These are phyloP conservation scores for Musa troglodytarum DNA, from an alignment of 176 grass and related monocot species.

Conservation along the genomic window DNA sequence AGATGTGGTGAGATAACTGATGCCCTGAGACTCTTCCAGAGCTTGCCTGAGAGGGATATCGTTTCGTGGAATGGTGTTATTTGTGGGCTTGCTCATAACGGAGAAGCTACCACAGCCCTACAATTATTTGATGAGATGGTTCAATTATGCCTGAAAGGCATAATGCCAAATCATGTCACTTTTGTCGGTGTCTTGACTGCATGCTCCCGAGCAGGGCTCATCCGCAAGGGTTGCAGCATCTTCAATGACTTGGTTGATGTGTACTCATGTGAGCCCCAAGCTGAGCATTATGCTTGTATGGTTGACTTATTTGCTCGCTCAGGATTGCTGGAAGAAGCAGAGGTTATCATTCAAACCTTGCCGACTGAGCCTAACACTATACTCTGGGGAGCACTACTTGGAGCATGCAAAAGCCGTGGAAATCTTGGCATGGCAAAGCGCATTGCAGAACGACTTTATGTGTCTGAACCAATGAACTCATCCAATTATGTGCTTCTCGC, in stretches of 20 bases:
- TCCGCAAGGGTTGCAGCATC: conserved; percentile 6
- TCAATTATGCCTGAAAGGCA: neutral
- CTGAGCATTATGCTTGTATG: conserved; percentile 18
- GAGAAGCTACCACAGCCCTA: conserved; percentile 8
- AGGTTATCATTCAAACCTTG: conserved; percentile 14
- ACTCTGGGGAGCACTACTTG: conserved; percentile 15
- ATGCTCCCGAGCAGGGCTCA: conserved; percentile 6
- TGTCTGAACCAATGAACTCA: conserved; percentile 1
- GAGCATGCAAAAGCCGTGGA: conserved; percentile 7
- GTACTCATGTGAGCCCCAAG: conserved; percentile 8
- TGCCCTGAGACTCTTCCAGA: conserved; percentile 4
- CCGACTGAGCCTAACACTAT: conserved; percentile 12
- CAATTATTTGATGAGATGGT: conserved; percentile 16
- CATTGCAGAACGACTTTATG: neutral
- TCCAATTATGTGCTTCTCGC: conserved; percentile 21
- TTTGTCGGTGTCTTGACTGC: conserved; percentile 21
- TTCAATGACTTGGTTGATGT: conserved; percentile 2
- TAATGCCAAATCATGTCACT: conserved; percentile 12
- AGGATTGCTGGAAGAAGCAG: conserved; percentile 10
- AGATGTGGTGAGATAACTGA: neutral
- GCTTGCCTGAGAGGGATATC: conserved; percentile 15
- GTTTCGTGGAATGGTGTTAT: conserved; percentile 24
- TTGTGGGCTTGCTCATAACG: conserved; percentile 21
- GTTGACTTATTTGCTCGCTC: conserved; percentile 12
- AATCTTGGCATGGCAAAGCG: conserved; percentile 7